A percentile compares a stretch with the other conserved stretches of the same genome.
phyloP scores from a whole-genome alignment of 1,284 basidiomycete genomes.

The Leccinum pachyderme region DNA sequence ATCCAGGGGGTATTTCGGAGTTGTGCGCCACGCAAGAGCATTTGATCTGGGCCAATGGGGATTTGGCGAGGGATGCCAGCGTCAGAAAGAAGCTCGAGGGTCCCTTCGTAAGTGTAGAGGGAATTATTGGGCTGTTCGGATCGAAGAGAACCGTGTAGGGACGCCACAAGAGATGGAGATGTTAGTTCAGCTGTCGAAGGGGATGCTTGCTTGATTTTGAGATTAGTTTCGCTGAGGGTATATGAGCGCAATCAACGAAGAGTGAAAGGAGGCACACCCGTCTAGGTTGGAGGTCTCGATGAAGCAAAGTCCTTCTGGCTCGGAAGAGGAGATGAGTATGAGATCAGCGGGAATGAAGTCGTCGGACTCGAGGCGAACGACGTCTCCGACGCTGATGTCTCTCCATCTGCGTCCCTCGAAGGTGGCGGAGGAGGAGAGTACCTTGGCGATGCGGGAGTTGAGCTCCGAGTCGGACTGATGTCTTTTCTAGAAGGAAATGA shows the following conservation, averaged over 20 bases:
- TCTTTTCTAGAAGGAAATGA: conserved; percentile 67
- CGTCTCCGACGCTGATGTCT: conserved; percentile 87
- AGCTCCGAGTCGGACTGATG: conserved; percentile 94
- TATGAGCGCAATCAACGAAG: not conserved
- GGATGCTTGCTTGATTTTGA: conserved; percentile 98
- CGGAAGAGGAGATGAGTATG: conserved; percentile 84
- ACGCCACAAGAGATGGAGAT: conserved; percentile 71
- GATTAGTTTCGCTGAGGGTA: conserved; percentile 84
- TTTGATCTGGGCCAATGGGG: conserved; percentile 92
- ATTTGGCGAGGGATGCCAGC: conserved; percentile 73
- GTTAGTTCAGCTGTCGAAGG: conserved; percentile 79
- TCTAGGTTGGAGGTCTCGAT: conserved; percentile 98
- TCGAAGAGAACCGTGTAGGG: conserved; percentile 80
- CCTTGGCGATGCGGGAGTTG: conserved; percentile 81
- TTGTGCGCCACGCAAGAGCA: conserved; percentile 93
- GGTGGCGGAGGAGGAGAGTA: conserved; percentile 61
- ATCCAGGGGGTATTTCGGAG: conserved; percentile 96
- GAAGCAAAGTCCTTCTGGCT: conserved; percentile 96
- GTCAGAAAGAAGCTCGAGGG: conserved; percentile 64
- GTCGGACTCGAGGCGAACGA: conserved; percentile 88
- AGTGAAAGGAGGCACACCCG: conserved; percentile 57
- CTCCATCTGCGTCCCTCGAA: conserved; percentile 88
- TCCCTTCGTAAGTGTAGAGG: conserved; percentile 93
- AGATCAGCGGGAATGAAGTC: conserved; percentile 97
- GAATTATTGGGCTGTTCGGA: conserved; percentile 98